Conservation (phyloP, 768 basidiomycete species). For the Tubosaeta brunneosetosa region DNA sequence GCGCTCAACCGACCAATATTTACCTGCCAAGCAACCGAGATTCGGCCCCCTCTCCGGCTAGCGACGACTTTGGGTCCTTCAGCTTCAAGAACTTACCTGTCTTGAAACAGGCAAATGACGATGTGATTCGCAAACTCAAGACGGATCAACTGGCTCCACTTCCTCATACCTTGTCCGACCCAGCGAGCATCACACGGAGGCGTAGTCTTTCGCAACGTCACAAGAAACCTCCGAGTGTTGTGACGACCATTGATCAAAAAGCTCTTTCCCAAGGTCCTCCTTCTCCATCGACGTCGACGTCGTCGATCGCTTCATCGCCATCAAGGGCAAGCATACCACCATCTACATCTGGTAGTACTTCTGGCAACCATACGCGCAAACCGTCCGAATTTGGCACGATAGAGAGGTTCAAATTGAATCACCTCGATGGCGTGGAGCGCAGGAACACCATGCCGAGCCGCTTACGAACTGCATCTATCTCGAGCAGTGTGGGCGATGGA, state of each 20-base stretch:
- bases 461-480: slow-evolving; percentile 80
- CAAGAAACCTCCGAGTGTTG: slow-evolving; percentile 75
- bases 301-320: slow-evolving; percentile 86
- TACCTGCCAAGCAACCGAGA: slow-evolving; percentile 37
- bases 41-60: slow-evolving; percentile 48
- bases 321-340: slow-evolving; percentile 72
- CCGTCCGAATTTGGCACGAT: slow-evolving; percentile 87
- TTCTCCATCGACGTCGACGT: slow-evolving; percentile 87
- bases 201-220: slow-evolving; percentile 78
- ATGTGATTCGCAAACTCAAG: slow-evolving; percentile 92
- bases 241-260: slow-evolving; percentile 66
- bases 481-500: slow-evolving; percentile 75
- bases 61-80: slow-evolving; percentile 95
- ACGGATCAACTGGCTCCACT: slow-evolving; percentile 84
- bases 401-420: slow-evolving; percentile 81
- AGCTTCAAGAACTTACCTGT: slow-evolving; percentile 97
- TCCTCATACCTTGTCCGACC: slow-evolving; percentile 66
- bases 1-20: slow-evolving; percentile 14
- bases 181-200: slow-evolving; percentile 51
- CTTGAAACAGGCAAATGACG: slow-evolving; percentile 97
- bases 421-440: slow-evolving; percentile 73
- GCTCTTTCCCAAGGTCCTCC: slow-evolving; percentile 70
- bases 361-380: slow-evolving; percentile 64
- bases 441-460: slow-evolving; percentile 86
- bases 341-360: slow-evolving; percentile 61